Percentiles rank a stretch among this genome's conserved stretches.
Conservation (phyloP, 2,329 filamentous ascomycete genomes). For the Scytalidium lignicola region DNA sequence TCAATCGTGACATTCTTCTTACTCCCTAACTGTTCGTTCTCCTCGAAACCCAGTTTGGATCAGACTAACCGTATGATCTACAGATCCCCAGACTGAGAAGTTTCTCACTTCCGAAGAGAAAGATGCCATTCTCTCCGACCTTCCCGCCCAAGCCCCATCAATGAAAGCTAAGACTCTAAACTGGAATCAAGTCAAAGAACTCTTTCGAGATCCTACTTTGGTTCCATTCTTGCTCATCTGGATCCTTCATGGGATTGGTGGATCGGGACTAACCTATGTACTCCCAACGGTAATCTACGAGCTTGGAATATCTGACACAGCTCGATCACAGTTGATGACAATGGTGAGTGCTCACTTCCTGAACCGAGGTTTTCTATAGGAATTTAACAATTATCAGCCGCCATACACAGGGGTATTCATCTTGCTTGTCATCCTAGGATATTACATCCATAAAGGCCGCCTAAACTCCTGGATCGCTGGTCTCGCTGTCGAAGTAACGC, state of each 20-base stretch:
- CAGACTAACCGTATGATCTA: constrained; percentile 7
- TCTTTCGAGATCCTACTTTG: constrained; percentile 19
- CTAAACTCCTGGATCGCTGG: constrained; percentile 22
- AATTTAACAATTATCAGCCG: constrained; percentile 4
- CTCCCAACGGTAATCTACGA: constrained; percentile 26
- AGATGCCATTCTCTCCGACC: constrained; percentile 14
- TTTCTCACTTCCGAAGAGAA: constrained; percentile 40
- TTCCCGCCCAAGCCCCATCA: constrained; percentile 18
- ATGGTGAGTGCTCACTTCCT: constrained; percentile 14
- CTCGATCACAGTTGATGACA: constrained; percentile 25
- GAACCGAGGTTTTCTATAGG: not conserved
- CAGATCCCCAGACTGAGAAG: constrained; percentile 37
- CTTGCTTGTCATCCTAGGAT: constrained; percentile 20
- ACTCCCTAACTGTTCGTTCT: constrained; percentile 37
- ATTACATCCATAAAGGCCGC: constrained; percentile 15
- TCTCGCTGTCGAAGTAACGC: constrained; percentile 26
- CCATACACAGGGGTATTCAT: constrained; percentile 21
- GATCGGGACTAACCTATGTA: constrained; percentile 24
- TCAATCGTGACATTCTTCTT: constrained; percentile 39
- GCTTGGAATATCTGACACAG: constrained; percentile 22
- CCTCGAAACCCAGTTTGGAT: not conserved
- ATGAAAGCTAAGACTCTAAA: constrained; percentile 19
- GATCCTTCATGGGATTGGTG: constrained; percentile 25
- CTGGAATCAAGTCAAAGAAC: constrained; percentile 13
- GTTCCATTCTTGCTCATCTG: constrained; percentile 22